These are phyloP conservation scores for Chrysosporium keratinophilum DNA, from an alignment of 2,329 filamentous ascomycete genomes.

Conservation along the genomic window DNA sequence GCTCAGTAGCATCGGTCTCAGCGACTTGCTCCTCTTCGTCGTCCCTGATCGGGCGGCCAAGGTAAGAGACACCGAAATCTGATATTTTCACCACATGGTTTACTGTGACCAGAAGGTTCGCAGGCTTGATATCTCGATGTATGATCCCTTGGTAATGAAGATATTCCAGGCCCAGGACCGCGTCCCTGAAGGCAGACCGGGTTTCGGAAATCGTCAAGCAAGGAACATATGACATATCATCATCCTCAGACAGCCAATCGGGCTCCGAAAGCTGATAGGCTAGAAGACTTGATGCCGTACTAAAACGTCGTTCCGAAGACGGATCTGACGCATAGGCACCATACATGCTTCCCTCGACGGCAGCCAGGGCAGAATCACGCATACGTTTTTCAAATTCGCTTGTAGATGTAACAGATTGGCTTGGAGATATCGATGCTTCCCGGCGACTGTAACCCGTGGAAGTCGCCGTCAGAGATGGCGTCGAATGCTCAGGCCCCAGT, in stretches of 20 bases:
- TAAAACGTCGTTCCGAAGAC: slow-evolving; percentile 60
- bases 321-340: slow-evolving; percentile 54
- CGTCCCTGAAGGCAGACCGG: slow-evolving; percentile 79
- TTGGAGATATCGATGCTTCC: slow-evolving; percentile 44
- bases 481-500: slow-evolving; percentile 25
- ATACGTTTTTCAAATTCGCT: slow-evolving; percentile 26
- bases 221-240: slow-evolving; percentile 87
- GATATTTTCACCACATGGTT: slow-evolving; percentile 91
- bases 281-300: slow-evolving; percentile 60
- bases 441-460: slow-evolving; percentile 41
- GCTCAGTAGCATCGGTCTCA: slow-evolving; percentile 72
- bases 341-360: slow-evolving; percentile 68
- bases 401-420: slow-evolving; percentile 45
- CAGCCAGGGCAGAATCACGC: slow-evolving; percentile 35
- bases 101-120: slow-evolving; percentile 78
- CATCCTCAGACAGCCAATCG: slow-evolving; percentile 45
- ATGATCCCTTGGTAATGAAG: slow-evolving; percentile 79
- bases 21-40: slow-evolving; percentile 67
- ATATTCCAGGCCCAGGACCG: slow-evolving; percentile 85
- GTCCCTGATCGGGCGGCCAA: slow-evolving; percentile 76
- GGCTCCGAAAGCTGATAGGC: slow-evolving; percentile 37
- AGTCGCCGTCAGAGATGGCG: slow-evolving; percentile 23
- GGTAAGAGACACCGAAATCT: slow-evolving; percentile 96
- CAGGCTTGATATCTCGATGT: slow-evolving; percentile 76
- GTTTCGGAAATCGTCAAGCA: slow-evolving; percentile 80